A percentile compares a stretch with the other conserved stretches of the same genome.
phyloP scores from a whole-genome alignment of 2,329 filamentous ascomycete genomes.

The Epicoccum nigrum region DNA sequence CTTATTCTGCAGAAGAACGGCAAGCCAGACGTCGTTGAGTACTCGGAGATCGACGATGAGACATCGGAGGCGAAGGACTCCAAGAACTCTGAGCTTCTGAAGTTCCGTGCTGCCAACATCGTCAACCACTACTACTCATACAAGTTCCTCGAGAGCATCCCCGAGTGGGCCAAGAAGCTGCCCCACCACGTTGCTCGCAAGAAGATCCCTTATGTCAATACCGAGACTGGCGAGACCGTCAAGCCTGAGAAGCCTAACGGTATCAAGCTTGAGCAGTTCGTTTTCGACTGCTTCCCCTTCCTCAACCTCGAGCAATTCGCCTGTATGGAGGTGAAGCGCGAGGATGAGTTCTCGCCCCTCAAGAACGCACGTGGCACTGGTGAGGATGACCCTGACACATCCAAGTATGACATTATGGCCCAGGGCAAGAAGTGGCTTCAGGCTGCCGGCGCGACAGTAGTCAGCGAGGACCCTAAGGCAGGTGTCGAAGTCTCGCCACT shows the following conservation, averaged over 20 bases:
- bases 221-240: constrained; percentile 75
- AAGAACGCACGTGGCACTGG: constrained; percentile 87
- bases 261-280: constrained; percentile 98
- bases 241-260: constrained; percentile 96
- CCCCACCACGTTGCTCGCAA: constrained; percentile 96
- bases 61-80: constrained; percentile 89
- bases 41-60: constrained; percentile 90
- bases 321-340: constrained; percentile 91
- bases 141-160: constrained; percentile 88
- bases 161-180: constrained; percentile 81
- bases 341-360: constrained; percentile 96
- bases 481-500: constrained; percentile 92
- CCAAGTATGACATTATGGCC: constrained; percentile 84
- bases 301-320: constrained; percentile 87
- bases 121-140: constrained; percentile 99
- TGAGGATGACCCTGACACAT: constrained; percentile 93
- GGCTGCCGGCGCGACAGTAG: constrained; percentile 76
- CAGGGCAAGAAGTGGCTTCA: constrained; percentile 89
- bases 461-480: constrained; percentile 59
- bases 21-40: constrained; percentile 96
- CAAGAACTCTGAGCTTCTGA: constrained; percentile 80
- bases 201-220: constrained; percentile 91
- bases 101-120: constrained; percentile 98
- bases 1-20: constrained; percentile 95
- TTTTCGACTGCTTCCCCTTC: constrained; percentile 97